A percentile compares a stretch with the other conserved stretches of the same genome.
phyloP scores from a whole-genome alignment of 2,329 filamentous ascomycete genomes.

The Curvularia spicifera region DNA sequence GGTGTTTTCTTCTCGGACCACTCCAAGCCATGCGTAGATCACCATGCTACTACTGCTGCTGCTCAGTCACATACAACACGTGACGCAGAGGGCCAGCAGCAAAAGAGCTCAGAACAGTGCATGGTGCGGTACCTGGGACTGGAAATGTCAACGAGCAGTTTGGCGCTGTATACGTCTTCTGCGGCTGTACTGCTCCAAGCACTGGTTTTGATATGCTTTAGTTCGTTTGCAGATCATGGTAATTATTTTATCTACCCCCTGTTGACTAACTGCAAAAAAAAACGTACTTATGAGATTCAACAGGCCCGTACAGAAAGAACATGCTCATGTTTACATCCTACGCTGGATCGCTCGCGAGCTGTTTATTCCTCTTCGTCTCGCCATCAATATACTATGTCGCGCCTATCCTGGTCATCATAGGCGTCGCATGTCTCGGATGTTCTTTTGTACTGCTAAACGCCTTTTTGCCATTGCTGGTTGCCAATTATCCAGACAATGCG shows the following conservation, averaged over 20 bases:
- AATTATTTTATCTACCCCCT: conserved; percentile 47
- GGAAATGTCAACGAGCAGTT: conserved; percentile 88
- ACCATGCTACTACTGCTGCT: conserved; percentile 53
- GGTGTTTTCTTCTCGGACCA: conserved; percentile 81
- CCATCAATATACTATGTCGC: conserved; percentile 79
- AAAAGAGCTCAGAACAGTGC: conserved; percentile 63
- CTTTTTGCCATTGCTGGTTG: conserved; percentile 84
- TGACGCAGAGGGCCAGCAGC: conserved; percentile 15
- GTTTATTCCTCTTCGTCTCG: conserved; percentile 79
- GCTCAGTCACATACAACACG: conserved; percentile 38
- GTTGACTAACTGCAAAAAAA: not conserved
- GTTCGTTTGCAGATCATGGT: conserved; percentile 90
- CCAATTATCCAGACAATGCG: conserved; percentile 69
- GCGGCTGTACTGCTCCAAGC: conserved; percentile 85
- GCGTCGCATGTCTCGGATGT: conserved; percentile 90
- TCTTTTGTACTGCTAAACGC: conserved; percentile 96
- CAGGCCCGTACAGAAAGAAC: conserved; percentile 75
- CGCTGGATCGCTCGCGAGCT: conserved; percentile 76
- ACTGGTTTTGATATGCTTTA: conserved; percentile 89
- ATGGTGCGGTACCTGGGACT: conserved; percentile 77
- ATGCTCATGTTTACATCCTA: conserved; percentile 82
- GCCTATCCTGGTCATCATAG: conserved; percentile 79
- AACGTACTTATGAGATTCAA: not conserved
- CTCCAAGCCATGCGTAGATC: conserved; percentile 72
- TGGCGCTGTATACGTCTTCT: conserved; percentile 95